Conservation (phyloP, 176 grass and related monocot genomes). For the Chrysopogon serrulatus region DNA sequence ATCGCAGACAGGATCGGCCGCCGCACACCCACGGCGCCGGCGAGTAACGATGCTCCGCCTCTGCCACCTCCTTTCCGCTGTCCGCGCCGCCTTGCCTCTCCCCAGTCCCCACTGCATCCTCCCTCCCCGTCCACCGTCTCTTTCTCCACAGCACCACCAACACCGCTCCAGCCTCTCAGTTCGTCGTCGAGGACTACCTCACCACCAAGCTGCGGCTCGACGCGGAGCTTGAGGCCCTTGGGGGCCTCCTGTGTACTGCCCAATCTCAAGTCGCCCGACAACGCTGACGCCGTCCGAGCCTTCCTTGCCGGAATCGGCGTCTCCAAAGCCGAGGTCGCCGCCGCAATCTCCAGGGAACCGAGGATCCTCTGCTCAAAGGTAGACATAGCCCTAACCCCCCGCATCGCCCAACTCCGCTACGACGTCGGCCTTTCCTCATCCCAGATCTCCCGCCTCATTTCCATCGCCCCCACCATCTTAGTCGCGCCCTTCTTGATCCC, state of each 20-base stretch:
- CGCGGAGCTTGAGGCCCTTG: not conserved
- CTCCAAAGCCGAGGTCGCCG: not conserved
- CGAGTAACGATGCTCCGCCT: not conserved
- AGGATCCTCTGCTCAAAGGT: not conserved
- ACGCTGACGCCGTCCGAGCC: not conserved
- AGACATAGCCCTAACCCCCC: constrained; percentile 10
- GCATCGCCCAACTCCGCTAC: not conserved
- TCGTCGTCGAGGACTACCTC: constrained; percentile 25
- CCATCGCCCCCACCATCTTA: not conserved
- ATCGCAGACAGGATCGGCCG: too few relatives aligned
- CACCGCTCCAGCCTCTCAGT: not conserved
- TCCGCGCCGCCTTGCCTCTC: not conserved
- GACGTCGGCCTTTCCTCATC: not conserved
- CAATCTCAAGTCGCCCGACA: not conserved
- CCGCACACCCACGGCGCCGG: too few relatives aligned
- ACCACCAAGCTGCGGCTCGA: constrained; percentile 17
- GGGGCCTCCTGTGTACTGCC: not conserved
- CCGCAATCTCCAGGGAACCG: not conserved
- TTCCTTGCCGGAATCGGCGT: too few relatives aligned
- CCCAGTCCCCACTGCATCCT: not conserved
- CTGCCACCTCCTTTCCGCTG: not conserved
- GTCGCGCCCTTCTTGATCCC: accelerated
- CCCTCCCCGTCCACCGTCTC: not conserved
- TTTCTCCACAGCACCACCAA: not conserved
- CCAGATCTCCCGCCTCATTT: not conserved